phyloP scores from a whole-genome alignment of 768 basidiomycete species.

The Tricholomella constricta region DNA sequence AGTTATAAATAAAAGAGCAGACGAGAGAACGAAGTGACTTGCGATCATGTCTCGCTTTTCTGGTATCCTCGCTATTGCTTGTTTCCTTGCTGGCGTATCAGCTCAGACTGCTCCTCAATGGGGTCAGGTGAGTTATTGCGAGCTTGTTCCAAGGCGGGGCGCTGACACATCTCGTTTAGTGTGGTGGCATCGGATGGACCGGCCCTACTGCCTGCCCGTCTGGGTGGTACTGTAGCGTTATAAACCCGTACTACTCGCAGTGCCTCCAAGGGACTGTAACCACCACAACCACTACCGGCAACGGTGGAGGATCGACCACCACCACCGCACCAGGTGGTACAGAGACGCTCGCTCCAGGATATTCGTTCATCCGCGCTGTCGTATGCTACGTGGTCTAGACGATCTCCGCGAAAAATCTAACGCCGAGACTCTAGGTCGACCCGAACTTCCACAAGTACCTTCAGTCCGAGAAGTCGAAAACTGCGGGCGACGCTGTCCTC shows the following conservation, averaged over 20 bases:
- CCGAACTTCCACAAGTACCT: slow-evolving; percentile 68
- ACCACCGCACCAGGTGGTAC: too few relatives aligned
- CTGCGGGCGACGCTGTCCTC: slow-evolving; percentile 50
- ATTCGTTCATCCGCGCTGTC: slow-evolving; percentile 60
- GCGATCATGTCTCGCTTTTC: too few relatives aligned
- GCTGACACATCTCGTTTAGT: too few relatives aligned
- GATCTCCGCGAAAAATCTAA: too few relatives aligned
- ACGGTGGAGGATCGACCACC: slow-evolving; percentile 26
- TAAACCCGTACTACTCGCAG: slow-evolving; percentile 55
- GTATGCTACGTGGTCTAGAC: too few relatives aligned
- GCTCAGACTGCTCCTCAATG: slow-evolving; percentile 29
- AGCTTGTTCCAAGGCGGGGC: too few relatives aligned
- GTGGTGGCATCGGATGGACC: slow-evolving; percentile 52
- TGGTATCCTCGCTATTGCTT: slow-evolving; percentile 11
- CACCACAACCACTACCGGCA: slow-evolving; percentile 37
- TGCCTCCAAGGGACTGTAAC: slow-evolving; percentile 48
- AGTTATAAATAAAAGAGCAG: too few relatives aligned
- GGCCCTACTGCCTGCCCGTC: slow-evolving; percentile 52
- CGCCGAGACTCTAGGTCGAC: too few relatives aligned
- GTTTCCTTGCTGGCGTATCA: slow-evolving; percentile 7
- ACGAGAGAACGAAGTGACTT: too few relatives aligned
- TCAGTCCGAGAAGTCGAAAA: slow-evolving; percentile 46
- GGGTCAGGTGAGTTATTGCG: slow-evolving; percentile 39
- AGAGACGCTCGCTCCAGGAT: slow-evolving; percentile 48
- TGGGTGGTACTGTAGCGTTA: slow-evolving; percentile 51